Base-by-base conservation (phyloP, 2,329 filamentous ascomycete species). In the Aspergillus tubingensis region DNA sequence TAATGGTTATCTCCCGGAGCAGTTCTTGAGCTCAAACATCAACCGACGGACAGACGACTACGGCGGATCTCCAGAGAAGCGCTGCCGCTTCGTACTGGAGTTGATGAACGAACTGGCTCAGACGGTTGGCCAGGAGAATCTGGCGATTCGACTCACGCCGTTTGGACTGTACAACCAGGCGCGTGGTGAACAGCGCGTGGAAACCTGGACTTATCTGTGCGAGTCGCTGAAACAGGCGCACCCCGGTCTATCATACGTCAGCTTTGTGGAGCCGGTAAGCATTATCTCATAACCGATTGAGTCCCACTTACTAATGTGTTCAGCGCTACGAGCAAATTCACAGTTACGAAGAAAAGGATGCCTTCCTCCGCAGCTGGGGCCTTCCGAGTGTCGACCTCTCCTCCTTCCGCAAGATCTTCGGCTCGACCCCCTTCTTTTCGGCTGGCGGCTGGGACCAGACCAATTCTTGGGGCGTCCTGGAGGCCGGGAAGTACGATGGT, bases 31-130 rank as follows among this genome's bases (percentile, higher is more conserved):
- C 62, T 79, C 80, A 44, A 81, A 77, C 36, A 73, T 78, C 62
- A 85, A 85, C 69, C 76, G 75, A 62, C 74, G 83, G 23, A 81
- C 77, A 0, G 82, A 85, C 64, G 70, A 73, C 10, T 85, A 82
- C 62, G 83, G 83, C 8, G 83, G 83, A 5, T 79, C 74, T 3
- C 73, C 82, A 1, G 78, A 83, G 67, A 82, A 83, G 59, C 76
- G 82, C n/a, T 83, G 80, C 62, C 79, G 77, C 4, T 88, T 89
- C 65, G 80, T 79, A 1, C 69, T 87, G 2, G 83, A 86, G 64
- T 75, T 87, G n/a, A 82, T 83, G 68, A 73, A 77, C 36, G 68
- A 76, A 56, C 58, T 85, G 15, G 76, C 79, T 0, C 65, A 74
- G 36, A 74, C 76, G 0, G 71, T 85, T 2, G 83, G 83, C 1